Evolutionary conservation across 352 stramenopile species (phyloP).

Genomic region (Phytophthora europaea): DNA sequence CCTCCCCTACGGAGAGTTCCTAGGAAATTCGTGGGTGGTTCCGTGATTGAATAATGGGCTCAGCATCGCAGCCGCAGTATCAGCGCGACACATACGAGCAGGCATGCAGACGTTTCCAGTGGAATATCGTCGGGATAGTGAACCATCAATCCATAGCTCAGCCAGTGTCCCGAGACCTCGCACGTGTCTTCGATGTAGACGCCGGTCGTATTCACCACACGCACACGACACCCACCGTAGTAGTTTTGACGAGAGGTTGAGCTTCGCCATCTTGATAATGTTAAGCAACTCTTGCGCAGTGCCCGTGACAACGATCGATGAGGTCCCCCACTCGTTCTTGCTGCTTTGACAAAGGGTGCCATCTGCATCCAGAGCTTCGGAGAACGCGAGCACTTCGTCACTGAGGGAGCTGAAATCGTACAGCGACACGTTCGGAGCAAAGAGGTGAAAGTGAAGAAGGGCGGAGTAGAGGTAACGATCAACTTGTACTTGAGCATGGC

Average conservation of each 20-base stretch:
- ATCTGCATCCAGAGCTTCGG: conserved; percentile 20
- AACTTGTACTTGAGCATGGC: conserved; percentile 33
- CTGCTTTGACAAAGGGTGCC: conserved; percentile 31
- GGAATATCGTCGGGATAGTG: conserved; percentile 36
- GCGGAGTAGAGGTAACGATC: conserved; percentile 20
- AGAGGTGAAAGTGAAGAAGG: conserved; percentile 24
- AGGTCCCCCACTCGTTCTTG: conserved; percentile 31
- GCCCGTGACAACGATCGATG: conserved; percentile 23
- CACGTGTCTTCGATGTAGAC: conserved; percentile 37
- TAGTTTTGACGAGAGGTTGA: conserved; percentile 26
- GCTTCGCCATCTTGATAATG: conserved; percentile 19
- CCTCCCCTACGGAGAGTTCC: too few species aligned
- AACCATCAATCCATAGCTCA: conserved; percentile 32
- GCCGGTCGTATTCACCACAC: conserved; percentile 24
- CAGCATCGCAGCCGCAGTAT: too few species aligned
- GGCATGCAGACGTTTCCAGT: conserved; percentile 25
- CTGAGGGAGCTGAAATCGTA: conserved; percentile 32
- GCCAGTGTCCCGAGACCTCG: conserved; percentile 15
- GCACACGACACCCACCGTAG: conserved; percentile 35
- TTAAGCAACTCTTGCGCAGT: conserved; percentile 25
- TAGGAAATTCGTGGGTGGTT: too few species aligned
- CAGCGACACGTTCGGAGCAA: conserved; percentile 14
- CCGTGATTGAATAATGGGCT: too few species aligned
- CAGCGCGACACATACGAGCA: too few species aligned
- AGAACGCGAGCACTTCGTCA: conserved; percentile 27